phyloP scores from a whole-genome alignment of 441 rosid genomes.

The Codiaeum variegatum region DNA sequence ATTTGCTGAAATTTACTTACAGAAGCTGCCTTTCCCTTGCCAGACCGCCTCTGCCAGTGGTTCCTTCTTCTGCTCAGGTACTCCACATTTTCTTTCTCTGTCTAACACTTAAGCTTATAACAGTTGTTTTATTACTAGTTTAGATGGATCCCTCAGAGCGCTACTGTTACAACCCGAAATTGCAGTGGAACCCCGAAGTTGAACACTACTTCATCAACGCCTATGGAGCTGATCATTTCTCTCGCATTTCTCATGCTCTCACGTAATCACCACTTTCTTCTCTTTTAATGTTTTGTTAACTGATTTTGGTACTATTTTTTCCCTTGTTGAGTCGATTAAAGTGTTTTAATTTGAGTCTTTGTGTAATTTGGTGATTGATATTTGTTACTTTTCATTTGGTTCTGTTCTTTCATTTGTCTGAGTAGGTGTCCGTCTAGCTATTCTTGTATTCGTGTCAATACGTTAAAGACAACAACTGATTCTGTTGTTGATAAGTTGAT shows the following conservation, averaged over 20 bases:
- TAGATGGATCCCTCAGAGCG: slow-evolving; percentile 65
- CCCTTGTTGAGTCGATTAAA: background rate
- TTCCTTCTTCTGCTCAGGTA: background rate
- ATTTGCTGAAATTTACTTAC: slow-evolving; percentile 34
- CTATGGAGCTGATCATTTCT: slow-evolving; percentile 67
- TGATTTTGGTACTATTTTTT: background rate
- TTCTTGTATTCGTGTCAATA: slow-evolving; percentile 88
- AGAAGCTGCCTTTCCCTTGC: slow-evolving; percentile 12
- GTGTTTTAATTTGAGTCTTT: background rate
- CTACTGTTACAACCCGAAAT: slow-evolving; percentile 65
- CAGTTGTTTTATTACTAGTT: background rate
- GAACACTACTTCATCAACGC: slow-evolving; percentile 79
- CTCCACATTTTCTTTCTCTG: background rate
- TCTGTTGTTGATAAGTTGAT: slow-evolving; percentile 66
- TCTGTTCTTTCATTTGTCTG: slow-evolving; percentile 1
- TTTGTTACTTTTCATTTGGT: background rate
- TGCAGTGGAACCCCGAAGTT: slow-evolving; percentile 82
- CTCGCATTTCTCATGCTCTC: slow-evolving; percentile 73
- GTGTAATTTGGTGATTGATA: background rate
- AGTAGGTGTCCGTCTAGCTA: slow-evolving; percentile 77
- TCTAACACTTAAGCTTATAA: background rate
- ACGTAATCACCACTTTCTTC: slow-evolving; percentile 40
- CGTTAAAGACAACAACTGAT: slow-evolving; percentile 60
- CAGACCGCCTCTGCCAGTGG: background rate
- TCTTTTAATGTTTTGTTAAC: background rate